Percentiles rank a stretch among this genome's conserved stretches.
These are phyloP conservation scores for Fusarium albidum DNA, from an alignment of 2,329 filamentous ascomycete genomes.

Conservation along the genomic window DNA sequence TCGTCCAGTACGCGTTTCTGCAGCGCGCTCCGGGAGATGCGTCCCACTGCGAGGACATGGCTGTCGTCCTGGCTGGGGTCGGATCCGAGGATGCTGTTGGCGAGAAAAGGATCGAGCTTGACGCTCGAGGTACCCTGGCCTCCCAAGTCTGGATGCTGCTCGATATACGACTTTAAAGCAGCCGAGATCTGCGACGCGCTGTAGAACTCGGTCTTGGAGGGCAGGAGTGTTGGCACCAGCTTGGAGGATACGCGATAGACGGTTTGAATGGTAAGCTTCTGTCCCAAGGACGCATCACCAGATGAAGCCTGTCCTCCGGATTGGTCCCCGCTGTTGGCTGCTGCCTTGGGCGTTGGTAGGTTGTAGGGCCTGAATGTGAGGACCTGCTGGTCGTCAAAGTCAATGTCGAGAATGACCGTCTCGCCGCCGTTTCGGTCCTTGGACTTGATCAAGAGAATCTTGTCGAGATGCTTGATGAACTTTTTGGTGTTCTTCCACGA, in stretches of 20 bases:
- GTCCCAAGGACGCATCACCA: constrained; percentile 6
- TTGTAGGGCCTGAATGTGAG: constrained; percentile 28
- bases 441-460: constrained; percentile 16
- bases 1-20: constrained; percentile 34
- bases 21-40: constrained; percentile 27
- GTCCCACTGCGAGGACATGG: constrained; percentile 25
- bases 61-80: constrained; percentile 31
- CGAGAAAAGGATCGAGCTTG: constrained; percentile 31
- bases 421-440: constrained; percentile 36
- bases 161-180: constrained; percentile 34
- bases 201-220: constrained; percentile 36
- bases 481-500: constrained; percentile 37
- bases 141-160: constrained; percentile 27
- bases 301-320: constrained; percentile 2
- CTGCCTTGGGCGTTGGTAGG: constrained; percentile 22
- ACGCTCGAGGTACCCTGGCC: constrained; percentile 28
- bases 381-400: constrained; percentile 31
- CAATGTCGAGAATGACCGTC: constrained; percentile 33
- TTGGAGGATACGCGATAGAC: constrained; percentile 30
- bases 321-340: not conserved
- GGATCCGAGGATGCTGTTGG: constrained; percentile 29
- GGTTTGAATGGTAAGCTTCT: constrained; percentile 26
- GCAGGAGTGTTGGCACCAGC: constrained; percentile 29
- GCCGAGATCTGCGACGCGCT: constrained; percentile 27
- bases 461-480: constrained; percentile 35